A percentile compares a stretch with the other conserved stretches of the same genome.
Evolutionary conservation across 768 basidiomycete species (phyloP).

Genomic region (Amanita fuliginea): DNA sequence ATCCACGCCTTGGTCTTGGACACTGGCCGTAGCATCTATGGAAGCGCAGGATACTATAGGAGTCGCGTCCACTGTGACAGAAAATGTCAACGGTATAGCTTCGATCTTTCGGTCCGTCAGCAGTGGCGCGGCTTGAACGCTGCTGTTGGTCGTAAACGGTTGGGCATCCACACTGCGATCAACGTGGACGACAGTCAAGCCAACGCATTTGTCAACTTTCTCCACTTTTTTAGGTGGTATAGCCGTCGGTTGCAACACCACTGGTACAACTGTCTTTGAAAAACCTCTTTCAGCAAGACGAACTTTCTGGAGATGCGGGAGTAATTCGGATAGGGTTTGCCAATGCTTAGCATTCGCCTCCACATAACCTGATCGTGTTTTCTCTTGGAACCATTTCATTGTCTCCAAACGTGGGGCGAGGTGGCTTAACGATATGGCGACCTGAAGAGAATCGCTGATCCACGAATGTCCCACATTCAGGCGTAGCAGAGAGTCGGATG

Average conservation of each 20-base stretch:
- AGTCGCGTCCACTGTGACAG: constrained; percentile 18
- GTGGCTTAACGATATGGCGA: constrained; percentile 66
- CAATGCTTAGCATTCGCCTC: constrained; percentile 59
- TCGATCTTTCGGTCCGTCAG: constrained; percentile 23
- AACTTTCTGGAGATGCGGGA: constrained; percentile 64
- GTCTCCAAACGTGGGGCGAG: constrained; percentile 60
- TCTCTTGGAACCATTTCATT: constrained; percentile 71
- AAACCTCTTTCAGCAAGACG: constrained; percentile 51
- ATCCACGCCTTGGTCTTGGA: constrained; percentile 24
- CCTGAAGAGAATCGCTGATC: constrained; percentile 56
- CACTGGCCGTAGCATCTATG: constrained; percentile 42
- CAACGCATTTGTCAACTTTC: constrained; percentile 35
- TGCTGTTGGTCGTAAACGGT: constrained; percentile 18
- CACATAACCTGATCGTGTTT: constrained; percentile 57
- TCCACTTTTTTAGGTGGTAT: constrained; percentile 24
- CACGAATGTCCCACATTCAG: constrained; percentile 71
- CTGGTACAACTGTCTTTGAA: constrained; percentile 12
- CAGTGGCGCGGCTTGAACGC: constrained; percentile 26
- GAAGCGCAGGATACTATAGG: constrained; percentile 13
- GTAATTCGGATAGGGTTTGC: constrained; percentile 56
- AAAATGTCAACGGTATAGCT: constrained; percentile 19
- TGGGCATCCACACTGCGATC: constrained; percentile 22
- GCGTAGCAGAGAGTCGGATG: constrained; percentile 58
- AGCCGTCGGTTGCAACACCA: background rate
- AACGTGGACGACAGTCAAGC: constrained; percentile 25